Evolutionary conservation across 805 yeast species (phyloP), one percentile per base, ranked within the genome.

Genomic region (Yueomyces sinensis): DNA sequence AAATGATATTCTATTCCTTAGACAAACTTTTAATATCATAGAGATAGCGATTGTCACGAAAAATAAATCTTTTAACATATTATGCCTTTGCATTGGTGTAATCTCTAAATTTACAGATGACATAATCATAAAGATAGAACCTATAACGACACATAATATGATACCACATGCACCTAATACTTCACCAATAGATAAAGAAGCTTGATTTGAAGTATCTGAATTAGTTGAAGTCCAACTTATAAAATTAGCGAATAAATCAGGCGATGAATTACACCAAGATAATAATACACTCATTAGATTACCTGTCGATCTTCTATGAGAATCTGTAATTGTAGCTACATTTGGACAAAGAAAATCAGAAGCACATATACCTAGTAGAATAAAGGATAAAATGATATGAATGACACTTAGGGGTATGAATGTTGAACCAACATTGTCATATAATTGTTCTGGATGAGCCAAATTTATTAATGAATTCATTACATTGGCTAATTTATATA

Each of bases 181-280:
- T 37, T 57, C 62, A 27, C 62, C 60, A 6, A 57, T 35, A 1
- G 62, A 57, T 7, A 57, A 37, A 6, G 53, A 47, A 4, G 53
- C 56, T 4, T 50, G 45, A 17, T 42, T 42, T 7, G 24, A 7
- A 20, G 11, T 20, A 20, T 20, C 24, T 7, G 46, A 36, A 4
- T 44, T 36, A 14, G 40, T 35, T 9, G 41, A 29, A 9, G 55
- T 49, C 62, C 62, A 57, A 37, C 58, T 54, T 40, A 57, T 45
- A 27, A 57, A 43, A 39, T 55, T 56, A 9, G 62, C 55, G 31
- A 57, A 52, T 4, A 57, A 35, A 42, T 57, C 62, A 3, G 62
- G 62, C 1, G 62, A 52, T 3, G 59, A 56, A 30, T 57, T 57
- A 35, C 62, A 57, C 58, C 59, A 56, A 13, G 62, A 52, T 32